Evolutionary conservation across 495 filamentous ascomycete species (phyloP).

Genomic region (Neurospora pannonica): DNA sequence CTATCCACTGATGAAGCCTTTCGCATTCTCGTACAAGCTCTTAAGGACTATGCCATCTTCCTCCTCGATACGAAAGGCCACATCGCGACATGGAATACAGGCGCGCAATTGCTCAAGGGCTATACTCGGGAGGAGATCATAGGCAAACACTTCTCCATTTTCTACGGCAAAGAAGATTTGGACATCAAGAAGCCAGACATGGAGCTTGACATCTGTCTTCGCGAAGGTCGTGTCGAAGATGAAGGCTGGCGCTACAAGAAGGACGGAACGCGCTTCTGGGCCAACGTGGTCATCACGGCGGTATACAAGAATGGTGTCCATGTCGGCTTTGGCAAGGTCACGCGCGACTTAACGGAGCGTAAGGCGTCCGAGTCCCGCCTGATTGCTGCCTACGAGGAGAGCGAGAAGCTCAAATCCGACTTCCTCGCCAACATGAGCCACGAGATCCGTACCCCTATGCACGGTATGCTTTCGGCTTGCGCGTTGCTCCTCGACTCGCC

Average conservation of each 20-base stretch:
- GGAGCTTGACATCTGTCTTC: conserved; percentile 48
- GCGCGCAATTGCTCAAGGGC: conserved; percentile 50
- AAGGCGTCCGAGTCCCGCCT: conserved; percentile 48
- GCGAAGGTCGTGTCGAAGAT: conserved; percentile 52
- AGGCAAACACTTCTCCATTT: conserved; percentile 53
- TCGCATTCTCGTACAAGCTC: conserved; percentile 51
- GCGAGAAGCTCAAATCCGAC: conserved; percentile 53
- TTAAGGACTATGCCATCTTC: conserved; percentile 62
- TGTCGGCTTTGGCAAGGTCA: conserved; percentile 57
- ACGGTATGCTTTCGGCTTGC: conserved; percentile 42
- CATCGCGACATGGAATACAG: conserved; percentile 54
- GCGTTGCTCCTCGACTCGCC: conserved; percentile 34
- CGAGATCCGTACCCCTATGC: conserved; percentile 45
- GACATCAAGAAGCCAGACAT: conserved; percentile 42
- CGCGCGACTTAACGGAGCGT: conserved; percentile 53
- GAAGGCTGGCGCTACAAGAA: conserved; percentile 58
- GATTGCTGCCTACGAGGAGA: conserved; percentile 55
- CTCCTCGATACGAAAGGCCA: conserved; percentile 50
- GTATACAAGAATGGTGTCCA: conserved; percentile 48
- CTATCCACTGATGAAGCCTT: conserved; percentile 45
- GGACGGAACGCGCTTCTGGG: conserved; percentile 56
- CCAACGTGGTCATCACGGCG: conserved; percentile 56
- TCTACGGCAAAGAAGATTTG: conserved; percentile 50
- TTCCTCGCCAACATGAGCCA: conserved; percentile 57
- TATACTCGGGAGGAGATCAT: conserved; percentile 49